Base-by-base conservation (phyloP, 345 rosid species). In the Atalantia buxifolia region DNA sequence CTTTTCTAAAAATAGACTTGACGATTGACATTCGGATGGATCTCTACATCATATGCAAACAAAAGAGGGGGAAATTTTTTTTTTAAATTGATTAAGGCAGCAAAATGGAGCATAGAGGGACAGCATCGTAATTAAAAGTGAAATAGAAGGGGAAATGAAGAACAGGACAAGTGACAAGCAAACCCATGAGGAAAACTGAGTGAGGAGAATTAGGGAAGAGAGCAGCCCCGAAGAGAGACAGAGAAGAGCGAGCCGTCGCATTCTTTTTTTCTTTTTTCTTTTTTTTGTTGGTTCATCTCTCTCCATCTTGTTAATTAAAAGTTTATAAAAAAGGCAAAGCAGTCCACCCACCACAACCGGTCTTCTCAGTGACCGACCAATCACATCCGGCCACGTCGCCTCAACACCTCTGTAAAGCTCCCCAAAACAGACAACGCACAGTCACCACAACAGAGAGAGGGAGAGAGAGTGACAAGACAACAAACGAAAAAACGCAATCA, bases 361-460 rank as follows among this genome's bases (percentile, higher is more conserved):
- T 69, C 81, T 79, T 45, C 61, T 71, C 69, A 63, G 36, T 66
- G 68, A 76, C 79, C 9, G 13, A 24, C 87, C 86, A 81, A 73
- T 78, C 56, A 77, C 2, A 1, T 0, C 0, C 2, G 59, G 71
- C 85, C 88, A 85, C 88, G 80, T 87, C 84, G 62, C 66, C 40
- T 4, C 2, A 24, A 1, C 24, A 48, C 74, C 14, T n/a, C 78
- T 62, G 87, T 82, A 84, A 82, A 82, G 85, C 67, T 4, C 22
- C 5, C 31, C 33, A 45, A 35, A 69, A 30, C 0, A 9, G 3
- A 53, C 21, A 53, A 50, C 48, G 13, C 45, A 9, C 45, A 9
- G 45, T 40, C 45, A 9, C 45, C 45, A 40, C 4, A 40, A 40
- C 13, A 40, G 45, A 38, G 42, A 38, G 42, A 9, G 48, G 9